Conservation (phyloP, 129 eudicot species). For the Smallanthus sonchifolius region DNA sequence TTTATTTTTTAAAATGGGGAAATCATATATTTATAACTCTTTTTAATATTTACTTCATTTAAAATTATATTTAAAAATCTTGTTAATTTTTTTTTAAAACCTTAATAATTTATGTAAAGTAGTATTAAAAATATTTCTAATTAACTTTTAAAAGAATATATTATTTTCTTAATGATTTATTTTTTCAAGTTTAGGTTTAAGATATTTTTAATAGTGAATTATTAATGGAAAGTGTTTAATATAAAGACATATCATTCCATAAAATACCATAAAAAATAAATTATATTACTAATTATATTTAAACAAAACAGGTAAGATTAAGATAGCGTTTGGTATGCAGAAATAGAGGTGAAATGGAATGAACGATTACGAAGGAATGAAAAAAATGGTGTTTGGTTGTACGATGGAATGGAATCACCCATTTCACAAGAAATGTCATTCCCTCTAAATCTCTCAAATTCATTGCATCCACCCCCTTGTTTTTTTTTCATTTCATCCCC, state of each 20-base stretch:
- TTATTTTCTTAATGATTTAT: background rate
- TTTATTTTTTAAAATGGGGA: background rate
- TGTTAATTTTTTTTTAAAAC: background rate
- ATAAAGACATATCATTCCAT: background rate
- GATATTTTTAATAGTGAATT: background rate
- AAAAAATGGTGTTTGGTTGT: too few relatives aligned
- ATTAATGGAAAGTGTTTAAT: background rate
- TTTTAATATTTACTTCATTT: background rate
- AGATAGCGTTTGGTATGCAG: background rate
- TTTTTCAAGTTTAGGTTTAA: background rate
- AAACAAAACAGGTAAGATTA: background rate
- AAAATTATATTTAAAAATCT: background rate
- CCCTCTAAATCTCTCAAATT: too few relatives aligned
- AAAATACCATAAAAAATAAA: background rate
- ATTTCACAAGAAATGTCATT: too few relatives aligned
- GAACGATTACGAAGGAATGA: too few relatives aligned
- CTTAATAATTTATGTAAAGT: background rate
- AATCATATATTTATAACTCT: too few relatives aligned
- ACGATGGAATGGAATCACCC: too few relatives aligned
- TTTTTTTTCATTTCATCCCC: too few relatives aligned
- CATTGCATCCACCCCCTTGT: too few relatives aligned
- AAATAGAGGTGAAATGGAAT: too few relatives aligned
- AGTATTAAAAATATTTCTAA: background rate
- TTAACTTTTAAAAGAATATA: background rate
- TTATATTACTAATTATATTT: background rate